Evolutionary conservation across 305 asterid genomes (phyloP).

Genomic region (Solanum hybrid): DNA sequence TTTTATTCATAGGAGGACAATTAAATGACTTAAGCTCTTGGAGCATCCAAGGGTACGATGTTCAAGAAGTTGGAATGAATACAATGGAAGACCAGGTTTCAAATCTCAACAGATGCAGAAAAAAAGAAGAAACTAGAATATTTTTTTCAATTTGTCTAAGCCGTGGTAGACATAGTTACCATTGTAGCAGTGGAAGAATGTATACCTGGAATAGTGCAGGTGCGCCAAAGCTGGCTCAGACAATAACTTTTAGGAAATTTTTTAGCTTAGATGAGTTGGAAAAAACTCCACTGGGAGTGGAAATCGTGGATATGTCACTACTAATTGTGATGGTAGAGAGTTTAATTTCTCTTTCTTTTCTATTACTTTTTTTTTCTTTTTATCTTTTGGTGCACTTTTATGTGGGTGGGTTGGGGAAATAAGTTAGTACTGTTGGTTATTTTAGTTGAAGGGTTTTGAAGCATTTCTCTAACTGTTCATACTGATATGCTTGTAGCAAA

Average conservation of each 20-base stretch:
- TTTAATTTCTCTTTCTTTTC: background rate
- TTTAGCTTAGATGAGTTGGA: background rate
- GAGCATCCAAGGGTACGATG: background rate
- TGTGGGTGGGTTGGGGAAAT: background rate
- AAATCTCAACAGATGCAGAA: background rate
- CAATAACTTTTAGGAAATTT: background rate
- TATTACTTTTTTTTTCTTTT: background rate
- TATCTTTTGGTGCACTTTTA: background rate
- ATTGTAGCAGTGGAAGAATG: background rate
- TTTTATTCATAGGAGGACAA: background rate
- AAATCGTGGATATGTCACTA: background rate
- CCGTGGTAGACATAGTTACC: background rate
- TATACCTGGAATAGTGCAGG: background rate
- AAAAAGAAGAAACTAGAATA: background rate
- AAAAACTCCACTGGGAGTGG: background rate
- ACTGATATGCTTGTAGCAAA: conserved; percentile 47
- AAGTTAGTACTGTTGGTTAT: background rate
- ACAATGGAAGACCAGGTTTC: background rate
- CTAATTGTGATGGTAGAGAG: background rate
- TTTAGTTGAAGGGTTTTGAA: background rate
- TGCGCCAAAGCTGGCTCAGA: background rate
- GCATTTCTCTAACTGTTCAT: background rate
- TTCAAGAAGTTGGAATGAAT: background rate
- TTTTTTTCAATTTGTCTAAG: background rate
- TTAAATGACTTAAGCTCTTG: background rate